Evolutionary conservation across 352 stramenopile species (phyloP).

Genomic region (Stephanocyclus meneghinianus): DNA sequence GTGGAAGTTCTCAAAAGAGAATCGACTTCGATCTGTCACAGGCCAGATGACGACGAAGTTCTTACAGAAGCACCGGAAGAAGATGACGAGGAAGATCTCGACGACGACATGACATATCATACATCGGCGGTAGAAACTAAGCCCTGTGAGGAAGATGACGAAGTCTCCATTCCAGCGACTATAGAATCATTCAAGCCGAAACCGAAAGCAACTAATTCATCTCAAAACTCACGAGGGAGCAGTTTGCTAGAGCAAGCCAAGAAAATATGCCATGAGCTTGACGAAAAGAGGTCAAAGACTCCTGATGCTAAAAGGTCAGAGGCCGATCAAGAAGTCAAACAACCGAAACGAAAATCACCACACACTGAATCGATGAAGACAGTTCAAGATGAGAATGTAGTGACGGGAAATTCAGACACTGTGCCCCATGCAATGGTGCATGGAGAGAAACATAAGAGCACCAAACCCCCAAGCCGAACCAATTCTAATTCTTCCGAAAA

Average conservation of each 20-base stretch:
- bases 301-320: not conserved
- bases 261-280: constrained; percentile 40
- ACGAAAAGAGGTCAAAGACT: constrained; percentile 33
- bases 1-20: constrained; percentile 29
- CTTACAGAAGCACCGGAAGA: constrained; percentile 8
- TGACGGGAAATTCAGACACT: not conserved
- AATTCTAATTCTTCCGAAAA: not conserved
- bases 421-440: not conserved
- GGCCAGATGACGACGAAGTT: constrained; percentile 1
- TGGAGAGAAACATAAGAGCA: too few species aligned
- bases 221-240: constrained; percentile 18
- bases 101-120: constrained; percentile 11
- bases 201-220: constrained; percentile 9
- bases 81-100: not conserved
- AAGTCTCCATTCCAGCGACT: not conserved
- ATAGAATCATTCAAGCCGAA: constrained; percentile 5
- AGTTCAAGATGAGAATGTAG: not conserved
- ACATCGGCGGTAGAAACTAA: constrained; percentile 13
- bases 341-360: not conserved
- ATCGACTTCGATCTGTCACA: not conserved
- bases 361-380: not conserved
- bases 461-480: constrained; percentile 1
- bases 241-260: constrained; percentile 50
- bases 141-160: not conserved
- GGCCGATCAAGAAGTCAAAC: not conserved